Conservation (phyloP, 2,329 filamentous ascomycete species). For the Arthrobotrys megalospora region DNA sequence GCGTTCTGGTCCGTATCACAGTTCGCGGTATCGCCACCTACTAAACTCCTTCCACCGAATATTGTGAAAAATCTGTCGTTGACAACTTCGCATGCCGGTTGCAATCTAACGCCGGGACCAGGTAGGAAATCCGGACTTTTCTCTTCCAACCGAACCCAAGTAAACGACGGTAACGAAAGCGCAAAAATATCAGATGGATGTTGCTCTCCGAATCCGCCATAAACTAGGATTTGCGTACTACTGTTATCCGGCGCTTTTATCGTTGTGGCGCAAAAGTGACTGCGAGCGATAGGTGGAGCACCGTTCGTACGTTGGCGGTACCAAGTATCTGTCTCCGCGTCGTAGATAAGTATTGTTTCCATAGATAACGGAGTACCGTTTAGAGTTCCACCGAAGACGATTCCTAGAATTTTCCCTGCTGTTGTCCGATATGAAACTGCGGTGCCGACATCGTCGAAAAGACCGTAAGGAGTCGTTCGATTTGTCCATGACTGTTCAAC, state of each 20-base stretch:
- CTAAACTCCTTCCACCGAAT: slow-evolving; percentile 44
- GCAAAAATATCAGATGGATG: slow-evolving; percentile 29
- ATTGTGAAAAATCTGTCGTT: slow-evolving; percentile 34
- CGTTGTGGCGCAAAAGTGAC: slow-evolving; percentile 38
- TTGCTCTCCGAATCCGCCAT: slow-evolving; percentile 29
- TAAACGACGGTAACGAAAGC: slow-evolving; percentile 42
- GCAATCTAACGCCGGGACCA: slow-evolving; percentile 29
- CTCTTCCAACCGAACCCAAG: slow-evolving; percentile 31
- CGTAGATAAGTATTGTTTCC: slow-evolving; percentile 48
- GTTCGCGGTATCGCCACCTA: slow-evolving; percentile 31
- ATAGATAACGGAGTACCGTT: slow-evolving; percentile 48
- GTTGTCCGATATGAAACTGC: slow-evolving; percentile 31
- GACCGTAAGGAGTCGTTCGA: slow-evolving; percentile 22
- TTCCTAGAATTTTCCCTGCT: slow-evolving; percentile 9
- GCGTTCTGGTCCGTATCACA: slow-evolving; percentile 49
- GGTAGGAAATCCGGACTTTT: slow-evolving; percentile 30
- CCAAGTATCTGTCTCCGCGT: slow-evolving; percentile 27
- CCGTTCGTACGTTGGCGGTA: slow-evolving; percentile 38
- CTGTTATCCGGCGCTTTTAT: slow-evolving; percentile 36
- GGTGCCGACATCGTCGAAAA: slow-evolving; percentile 26
- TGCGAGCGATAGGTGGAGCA: slow-evolving; percentile 5
- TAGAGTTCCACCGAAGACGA: slow-evolving; percentile 35
- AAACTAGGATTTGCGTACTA: slow-evolving; percentile 30
- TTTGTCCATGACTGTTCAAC: slow-evolving; percentile 27
- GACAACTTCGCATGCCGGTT: slow-evolving; percentile 34